phyloP scores from a whole-genome alignment of 2,329 filamentous ascomycete species.

The Pestalotiopsis sp. region DNA sequence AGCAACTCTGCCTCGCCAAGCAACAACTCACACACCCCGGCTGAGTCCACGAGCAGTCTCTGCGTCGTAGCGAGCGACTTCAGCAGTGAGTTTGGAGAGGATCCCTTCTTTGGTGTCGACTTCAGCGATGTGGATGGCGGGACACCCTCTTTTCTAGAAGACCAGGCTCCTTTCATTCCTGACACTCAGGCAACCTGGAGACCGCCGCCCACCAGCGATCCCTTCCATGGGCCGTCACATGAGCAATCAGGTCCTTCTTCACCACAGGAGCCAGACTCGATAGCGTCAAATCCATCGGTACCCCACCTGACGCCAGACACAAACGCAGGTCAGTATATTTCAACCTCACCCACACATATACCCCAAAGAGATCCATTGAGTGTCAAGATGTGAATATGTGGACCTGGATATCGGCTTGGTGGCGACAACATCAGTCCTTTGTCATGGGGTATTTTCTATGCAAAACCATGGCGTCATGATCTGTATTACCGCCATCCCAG shows the following conservation, averaged over 20 bases:
- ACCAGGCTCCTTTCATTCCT: conserved; percentile 21
- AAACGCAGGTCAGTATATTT: conserved; percentile 31
- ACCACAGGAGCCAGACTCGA: conserved; percentile 33
- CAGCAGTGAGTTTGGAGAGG: conserved; percentile 30
- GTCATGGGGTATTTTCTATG: neutral
- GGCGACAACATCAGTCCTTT: no score
- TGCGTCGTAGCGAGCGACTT: conserved; percentile 54
- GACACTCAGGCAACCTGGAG: conserved; percentile 3
- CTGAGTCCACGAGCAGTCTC: conserved; percentile 50
- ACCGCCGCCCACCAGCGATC: neutral
- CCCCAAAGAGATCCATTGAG: neutral
- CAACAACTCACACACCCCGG: conserved; percentile 47
- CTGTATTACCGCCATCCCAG: neutral
- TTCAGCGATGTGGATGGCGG: conserved; percentile 46
- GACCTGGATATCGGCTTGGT: no score
- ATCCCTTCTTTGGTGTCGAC: conserved; percentile 55
- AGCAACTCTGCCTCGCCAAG: conserved; percentile 44
- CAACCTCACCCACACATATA: neutral
- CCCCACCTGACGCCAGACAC: conserved; percentile 52
- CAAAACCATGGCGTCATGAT: neutral
- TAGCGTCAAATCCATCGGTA: conserved; percentile 33
- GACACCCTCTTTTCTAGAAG: conserved; percentile 49
- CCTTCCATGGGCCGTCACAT: conserved; percentile 14
- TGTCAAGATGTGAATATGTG: no score
- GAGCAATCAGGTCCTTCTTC: conserved; percentile 13